These are phyloP conservation scores for Triangularia verruculosa DNA, from an alignment of 2,329 filamentous ascomycete species.

Conservation along the genomic window DNA sequence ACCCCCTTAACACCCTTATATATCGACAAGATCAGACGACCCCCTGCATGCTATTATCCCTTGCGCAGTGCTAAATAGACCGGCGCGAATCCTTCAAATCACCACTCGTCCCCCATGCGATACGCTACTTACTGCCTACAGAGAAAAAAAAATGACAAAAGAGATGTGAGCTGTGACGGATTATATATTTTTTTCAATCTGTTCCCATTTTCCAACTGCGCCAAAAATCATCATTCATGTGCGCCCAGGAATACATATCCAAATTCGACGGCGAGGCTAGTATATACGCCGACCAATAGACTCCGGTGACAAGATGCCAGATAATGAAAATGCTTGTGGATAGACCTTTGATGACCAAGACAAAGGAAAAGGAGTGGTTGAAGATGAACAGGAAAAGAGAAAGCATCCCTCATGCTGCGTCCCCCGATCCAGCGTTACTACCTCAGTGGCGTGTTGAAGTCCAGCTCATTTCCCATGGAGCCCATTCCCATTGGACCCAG, in stretches of 20 bases:
- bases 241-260: neutral
- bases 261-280: neutral
- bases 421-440: slow-evolving; percentile 27
- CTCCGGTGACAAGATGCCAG: slow-evolving; percentile 6
- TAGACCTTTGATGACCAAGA: slow-evolving; percentile 13
- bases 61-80: neutral
- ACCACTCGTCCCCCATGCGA: neutral
- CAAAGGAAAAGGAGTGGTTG: slow-evolving; percentile 10
- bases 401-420: slow-evolving; percentile 1
- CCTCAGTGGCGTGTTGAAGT: slow-evolving; percentile 38
- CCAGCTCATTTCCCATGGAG: slow-evolving; percentile 38
- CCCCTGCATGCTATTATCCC: neutral
- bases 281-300: neutral
- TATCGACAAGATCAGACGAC: neutral
- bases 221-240: slow-evolving; percentile 13
- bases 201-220: slow-evolving; percentile 11
- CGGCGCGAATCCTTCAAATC: neutral
- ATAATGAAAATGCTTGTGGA: slow-evolving; percentile 11
- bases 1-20: neutral
- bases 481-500: slow-evolving; percentile 37
- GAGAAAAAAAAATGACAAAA: slow-evolving; percentile 5
- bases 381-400: slow-evolving; percentile 3
- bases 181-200: slow-evolving; percentile 7
- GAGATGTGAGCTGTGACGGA: neutral
- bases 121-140: neutral